Base-by-base conservation (phyloP, 1,284 basidiomycete genomes). In the Athelia psychrophila region DNA sequence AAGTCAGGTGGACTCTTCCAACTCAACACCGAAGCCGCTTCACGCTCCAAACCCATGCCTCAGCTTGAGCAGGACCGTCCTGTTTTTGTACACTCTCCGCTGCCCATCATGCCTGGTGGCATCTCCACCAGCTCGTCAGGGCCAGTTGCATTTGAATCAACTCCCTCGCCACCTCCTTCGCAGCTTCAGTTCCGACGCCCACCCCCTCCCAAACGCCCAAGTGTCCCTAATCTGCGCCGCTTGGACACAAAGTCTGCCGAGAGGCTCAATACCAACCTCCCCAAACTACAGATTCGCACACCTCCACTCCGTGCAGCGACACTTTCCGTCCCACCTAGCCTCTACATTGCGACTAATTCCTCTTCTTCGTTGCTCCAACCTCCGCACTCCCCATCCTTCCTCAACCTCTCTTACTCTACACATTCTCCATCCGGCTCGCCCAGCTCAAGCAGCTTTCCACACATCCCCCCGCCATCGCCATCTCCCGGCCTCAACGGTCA, bases 81-180 rank as follows among this genome's bases (percentile, higher is more conserved):
- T 20, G n/a, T 55, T 55, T 25, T 58, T 60, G 60, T 61, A 53
- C 66, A 66, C 47, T 71, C 68, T 19, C 69, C 67, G 2, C 61
- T 70, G 51, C 71, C 71, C 19, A 59, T 74, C 56, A 73, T 75
- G 70, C 67, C 73, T 45, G 56, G 68, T 25, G 58, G 65, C 22
- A 62, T 69, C 38, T 56, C 59, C 12, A 58, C 68, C 20, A 70
- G 70, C 56, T 72, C 42, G 59, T 65, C 35, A 8, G n/a, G 8
- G n/a, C 16, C 38, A 6, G 20, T 16, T 18, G 38, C 16, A n/a
- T n/a, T 42, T 16, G 79, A 84, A 55, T 60, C 74, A 1, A 72
- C 79, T 3, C 79, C 82, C 2, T 88, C 84, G 0, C 84, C 85
- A 2, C 81, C 86, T 0, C 84, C 86, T 1, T 84, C 84, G 3